Evolutionary conservation across 371 early-diverging fungal genomes (phyloP).

Genomic region (Rhizopus arrhizus): DNA sequence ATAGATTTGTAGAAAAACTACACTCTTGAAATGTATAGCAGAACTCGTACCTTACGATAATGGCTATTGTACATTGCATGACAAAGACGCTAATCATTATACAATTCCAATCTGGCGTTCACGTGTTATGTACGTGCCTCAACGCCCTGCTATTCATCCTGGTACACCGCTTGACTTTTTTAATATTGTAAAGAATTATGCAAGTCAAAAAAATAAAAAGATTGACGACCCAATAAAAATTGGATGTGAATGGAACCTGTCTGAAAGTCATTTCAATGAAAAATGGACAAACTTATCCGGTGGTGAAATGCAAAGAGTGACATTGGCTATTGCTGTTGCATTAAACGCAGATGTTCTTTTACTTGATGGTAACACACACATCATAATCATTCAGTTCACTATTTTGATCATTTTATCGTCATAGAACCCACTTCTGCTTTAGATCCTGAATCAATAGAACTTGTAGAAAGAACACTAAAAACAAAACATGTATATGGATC

Average conservation of each 20-base stretch:
- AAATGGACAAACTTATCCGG: constrained; percentile 82
- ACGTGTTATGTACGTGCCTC: constrained; percentile 85
- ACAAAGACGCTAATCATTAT: constrained; percentile 61
- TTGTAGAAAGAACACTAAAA: constrained; percentile 74
- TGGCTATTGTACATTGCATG: constrained; percentile 60
- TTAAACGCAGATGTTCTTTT: constrained; percentile 79
- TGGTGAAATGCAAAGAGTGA: constrained; percentile 85
- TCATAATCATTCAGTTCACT: not conserved
- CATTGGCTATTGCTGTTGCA: constrained; percentile 82
- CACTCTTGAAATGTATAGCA: constrained; percentile 81
- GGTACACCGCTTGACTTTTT: constrained; percentile 78
- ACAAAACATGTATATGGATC: constrained; percentile 75
- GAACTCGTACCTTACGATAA: constrained; percentile 69
- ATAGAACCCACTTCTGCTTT: constrained; percentile 87
- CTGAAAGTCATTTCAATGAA: constrained; percentile 70
- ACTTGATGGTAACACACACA: constrained; percentile 68
- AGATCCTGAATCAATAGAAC: constrained; percentile 70
- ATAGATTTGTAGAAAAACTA: constrained; percentile 72
- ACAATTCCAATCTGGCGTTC: constrained; percentile 80
- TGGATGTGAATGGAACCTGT: constrained; percentile 68
- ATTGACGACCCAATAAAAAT: constrained; percentile 67
- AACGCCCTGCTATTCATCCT: constrained; percentile 73
- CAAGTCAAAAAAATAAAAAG: constrained; percentile 51
- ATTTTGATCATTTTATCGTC: not conserved
- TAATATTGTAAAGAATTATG: constrained; percentile 58